Percentiles rank a stretch among this genome's conserved stretches.
These are phyloP conservation scores for Karstenula rhodostoma DNA, from an alignment of 2,329 filamentous ascomycete genomes.

Conservation along the genomic window DNA sequence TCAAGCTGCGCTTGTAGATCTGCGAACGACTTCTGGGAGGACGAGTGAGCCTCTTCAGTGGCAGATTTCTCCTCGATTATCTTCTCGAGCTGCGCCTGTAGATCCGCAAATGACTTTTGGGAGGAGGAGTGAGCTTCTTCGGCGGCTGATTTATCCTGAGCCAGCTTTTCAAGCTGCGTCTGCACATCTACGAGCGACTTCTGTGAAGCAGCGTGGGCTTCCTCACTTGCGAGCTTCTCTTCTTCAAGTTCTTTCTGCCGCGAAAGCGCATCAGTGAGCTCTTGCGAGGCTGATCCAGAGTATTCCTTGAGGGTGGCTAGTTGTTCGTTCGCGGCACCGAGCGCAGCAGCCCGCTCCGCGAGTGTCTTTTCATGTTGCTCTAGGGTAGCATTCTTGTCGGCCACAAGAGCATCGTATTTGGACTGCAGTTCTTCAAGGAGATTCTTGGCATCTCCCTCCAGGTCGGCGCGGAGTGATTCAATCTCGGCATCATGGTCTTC, in stretches of 20 bases:
- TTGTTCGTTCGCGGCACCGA: constrained; percentile 32
- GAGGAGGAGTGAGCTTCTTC: constrained; percentile 33
- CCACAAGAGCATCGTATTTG: constrained; percentile 41
- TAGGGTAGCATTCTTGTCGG: constrained; percentile 35
- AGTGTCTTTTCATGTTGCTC: constrained; percentile 36
- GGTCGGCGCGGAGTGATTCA: constrained; percentile 44
- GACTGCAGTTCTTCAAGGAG: constrained; percentile 42
- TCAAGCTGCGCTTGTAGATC: constrained; percentile 26
- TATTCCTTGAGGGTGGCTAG: constrained; percentile 28
- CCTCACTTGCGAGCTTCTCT: constrained; percentile 27
- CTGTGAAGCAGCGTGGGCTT: constrained; percentile 24
- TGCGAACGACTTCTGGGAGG: constrained; percentile 13
- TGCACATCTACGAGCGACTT: background rate
- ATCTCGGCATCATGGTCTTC: constrained; percentile 47
- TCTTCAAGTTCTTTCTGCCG: constrained; percentile 20
- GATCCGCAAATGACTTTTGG: constrained; percentile 31
- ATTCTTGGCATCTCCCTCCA: constrained; percentile 47
- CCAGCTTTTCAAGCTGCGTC: constrained; percentile 26
- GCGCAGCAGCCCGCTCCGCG: constrained; percentile 28
- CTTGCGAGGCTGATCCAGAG: constrained; percentile 34
- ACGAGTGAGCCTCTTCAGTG: constrained; percentile 25
- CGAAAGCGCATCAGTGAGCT: constrained; percentile 31
- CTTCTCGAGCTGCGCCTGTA: constrained; percentile 33
- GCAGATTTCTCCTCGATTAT: constrained; percentile 30
- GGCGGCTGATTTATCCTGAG: constrained; percentile 30